phyloP scores from a whole-genome alignment of 371 early-diverging fungal genomes.

The Mortierella polycephala region DNA sequence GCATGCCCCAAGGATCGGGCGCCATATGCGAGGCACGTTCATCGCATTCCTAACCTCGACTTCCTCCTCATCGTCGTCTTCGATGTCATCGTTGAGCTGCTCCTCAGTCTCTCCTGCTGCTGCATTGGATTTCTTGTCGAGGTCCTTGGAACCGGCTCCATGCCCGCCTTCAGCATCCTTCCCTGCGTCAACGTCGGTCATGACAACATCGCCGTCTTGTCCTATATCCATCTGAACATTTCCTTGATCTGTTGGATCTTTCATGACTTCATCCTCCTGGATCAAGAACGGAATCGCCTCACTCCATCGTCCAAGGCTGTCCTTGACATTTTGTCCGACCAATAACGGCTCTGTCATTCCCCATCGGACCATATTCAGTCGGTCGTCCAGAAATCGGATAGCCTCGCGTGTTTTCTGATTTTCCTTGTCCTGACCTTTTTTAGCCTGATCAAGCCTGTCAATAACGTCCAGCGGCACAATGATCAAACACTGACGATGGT shows the following conservation, averaged over 20 bases:
- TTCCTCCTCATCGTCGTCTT: conserved; percentile 17
- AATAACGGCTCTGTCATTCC: conserved; percentile 35
- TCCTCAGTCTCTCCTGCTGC: background rate
- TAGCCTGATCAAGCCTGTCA: conserved; percentile 74
- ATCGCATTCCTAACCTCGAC: conserved; percentile 42
- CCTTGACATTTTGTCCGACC: conserved; percentile 42
- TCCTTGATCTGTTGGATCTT: background rate
- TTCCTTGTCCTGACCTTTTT: conserved; percentile 72
- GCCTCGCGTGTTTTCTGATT: conserved; percentile 79
- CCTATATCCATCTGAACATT: background rate
- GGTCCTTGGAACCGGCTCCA: background rate
- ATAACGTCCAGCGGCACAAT: conserved; percentile 60
- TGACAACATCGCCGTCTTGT: conserved; percentile 10
- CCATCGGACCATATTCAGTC: conserved; percentile 43
- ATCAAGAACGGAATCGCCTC: conserved; percentile 34
- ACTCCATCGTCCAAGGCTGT: conserved; percentile 44
- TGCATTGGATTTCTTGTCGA: background rate
- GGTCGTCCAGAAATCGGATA: conserved; percentile 80
- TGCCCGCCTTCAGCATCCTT: background rate
- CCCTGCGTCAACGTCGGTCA: conserved; percentile 4
- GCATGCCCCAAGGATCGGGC: conserved; percentile 46
- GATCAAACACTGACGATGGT: conserved; percentile 37
- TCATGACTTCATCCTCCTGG: conserved; percentile 5
- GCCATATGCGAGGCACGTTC: conserved; percentile 51
- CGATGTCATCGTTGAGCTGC: background rate